These are phyloP conservation scores for Apiosordaria backusii DNA, from an alignment of 495 filamentous ascomycete genomes.

Conservation along the genomic window DNA sequence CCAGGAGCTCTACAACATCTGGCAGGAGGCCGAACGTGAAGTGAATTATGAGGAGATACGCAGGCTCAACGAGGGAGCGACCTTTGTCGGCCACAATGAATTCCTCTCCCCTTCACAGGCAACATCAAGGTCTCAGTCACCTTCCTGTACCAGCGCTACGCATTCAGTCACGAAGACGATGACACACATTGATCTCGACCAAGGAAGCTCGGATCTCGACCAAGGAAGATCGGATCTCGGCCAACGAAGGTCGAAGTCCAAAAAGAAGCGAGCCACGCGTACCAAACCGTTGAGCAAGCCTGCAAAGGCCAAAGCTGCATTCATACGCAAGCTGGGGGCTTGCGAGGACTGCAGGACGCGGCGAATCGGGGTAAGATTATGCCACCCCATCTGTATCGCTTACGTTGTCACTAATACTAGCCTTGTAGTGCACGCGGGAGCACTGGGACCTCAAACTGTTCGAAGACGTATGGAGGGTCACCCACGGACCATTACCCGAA, in stretches of 20 bases:
- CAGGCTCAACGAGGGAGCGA: background rate
- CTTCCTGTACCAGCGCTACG: constrained; percentile 18
- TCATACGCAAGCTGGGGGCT: constrained; percentile 30
- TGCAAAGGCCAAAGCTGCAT: constrained; percentile 20
- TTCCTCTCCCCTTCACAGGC: constrained; percentile 15
- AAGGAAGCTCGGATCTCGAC: constrained; percentile 5
- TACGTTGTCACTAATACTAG: background rate
- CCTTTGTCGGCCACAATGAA: background rate
- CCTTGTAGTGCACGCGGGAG: constrained; percentile 4
- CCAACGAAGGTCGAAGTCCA: constrained; percentile 9
- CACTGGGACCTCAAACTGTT: constrained; percentile 14
- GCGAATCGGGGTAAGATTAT: constrained; percentile 23
- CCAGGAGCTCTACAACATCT: constrained; percentile 37
- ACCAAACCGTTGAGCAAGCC: constrained; percentile 16
- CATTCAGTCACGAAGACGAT: constrained; percentile 14
- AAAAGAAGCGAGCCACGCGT: constrained; percentile 17
- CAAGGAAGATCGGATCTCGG: too few relatives aligned
- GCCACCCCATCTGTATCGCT: background rate
- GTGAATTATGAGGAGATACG: background rate
- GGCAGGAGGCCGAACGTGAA: constrained; percentile 17
- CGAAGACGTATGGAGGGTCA: constrained; percentile 13
- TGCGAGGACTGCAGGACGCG: constrained; percentile 26
- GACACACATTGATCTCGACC: constrained; percentile 8
- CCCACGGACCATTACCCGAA: background rate
- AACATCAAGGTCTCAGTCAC: constrained; percentile 19